Conservation (phyloP, 371 early-diverging fungal species). For the Apophysomyces elegans region DNA sequence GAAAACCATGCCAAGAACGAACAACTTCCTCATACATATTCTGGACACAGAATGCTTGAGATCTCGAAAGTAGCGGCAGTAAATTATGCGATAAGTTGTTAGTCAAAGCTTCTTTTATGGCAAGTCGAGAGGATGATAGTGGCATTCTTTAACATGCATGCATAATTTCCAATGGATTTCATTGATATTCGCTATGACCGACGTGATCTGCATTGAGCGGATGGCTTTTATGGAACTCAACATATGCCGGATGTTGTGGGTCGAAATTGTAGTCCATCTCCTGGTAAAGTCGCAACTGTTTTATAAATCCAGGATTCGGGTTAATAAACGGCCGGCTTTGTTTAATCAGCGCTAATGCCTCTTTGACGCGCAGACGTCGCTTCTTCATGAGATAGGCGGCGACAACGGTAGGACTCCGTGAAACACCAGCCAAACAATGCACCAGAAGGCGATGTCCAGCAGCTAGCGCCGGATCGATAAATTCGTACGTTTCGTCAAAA, state of each 20-base stretch:
- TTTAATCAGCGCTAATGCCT: slow-evolving; percentile 61
- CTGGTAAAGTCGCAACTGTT: slow-evolving; percentile 69
- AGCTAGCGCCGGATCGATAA: slow-evolving; percentile 57
- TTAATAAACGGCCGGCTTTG: slow-evolving; percentile 57
- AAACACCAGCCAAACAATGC: slow-evolving; percentile 55
- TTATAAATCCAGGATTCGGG: slow-evolving; percentile 79
- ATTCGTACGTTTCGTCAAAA: slow-evolving; percentile 66
- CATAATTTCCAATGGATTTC: too few species aligned
- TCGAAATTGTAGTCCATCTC: slow-evolving; percentile 65
- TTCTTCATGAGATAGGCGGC: slow-evolving; percentile 76
- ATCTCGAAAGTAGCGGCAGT: too few species aligned
- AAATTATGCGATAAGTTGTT: too few species aligned
- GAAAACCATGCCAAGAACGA: too few species aligned
- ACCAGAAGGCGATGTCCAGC: slow-evolving; percentile 63
- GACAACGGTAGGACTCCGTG: slow-evolving; percentile 46
- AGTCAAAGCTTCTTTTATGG: too few species aligned
- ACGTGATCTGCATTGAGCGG: slow-evolving; percentile 42
- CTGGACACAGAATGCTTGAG: too few species aligned
- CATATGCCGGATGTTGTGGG: slow-evolving; percentile 56
- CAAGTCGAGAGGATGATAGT: too few species aligned
- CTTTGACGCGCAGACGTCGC: slow-evolving; percentile 42
- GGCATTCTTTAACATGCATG: too few species aligned
- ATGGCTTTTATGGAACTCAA: slow-evolving; percentile 59
- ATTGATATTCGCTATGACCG: slow-evolving; percentile 36
- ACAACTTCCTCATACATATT: too few species aligned